phyloP scores from a whole-genome alignment of 352 stramenopile species.

The Pythium oligandrum region DNA sequence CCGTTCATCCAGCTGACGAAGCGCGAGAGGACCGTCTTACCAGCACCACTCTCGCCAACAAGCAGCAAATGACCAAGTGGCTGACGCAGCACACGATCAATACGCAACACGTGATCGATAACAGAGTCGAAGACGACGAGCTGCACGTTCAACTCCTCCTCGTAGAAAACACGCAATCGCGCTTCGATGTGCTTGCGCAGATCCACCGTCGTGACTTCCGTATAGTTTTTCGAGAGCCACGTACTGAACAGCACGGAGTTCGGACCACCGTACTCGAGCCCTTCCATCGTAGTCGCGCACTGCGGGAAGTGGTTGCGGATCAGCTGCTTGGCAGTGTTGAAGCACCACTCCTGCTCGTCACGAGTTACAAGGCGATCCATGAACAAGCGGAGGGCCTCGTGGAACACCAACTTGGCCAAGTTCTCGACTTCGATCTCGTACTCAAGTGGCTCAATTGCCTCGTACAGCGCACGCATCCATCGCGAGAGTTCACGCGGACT shows the following conservation, averaged over 20 bases:
- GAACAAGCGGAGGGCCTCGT: constrained; percentile 99
- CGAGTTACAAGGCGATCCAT: constrained; percentile 97
- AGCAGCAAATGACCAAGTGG: constrained; percentile 98
- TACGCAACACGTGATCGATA: constrained; percentile 98
- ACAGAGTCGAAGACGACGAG: constrained; percentile 99
- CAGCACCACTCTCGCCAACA: constrained; percentile 97
- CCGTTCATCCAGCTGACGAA: constrained; percentile 99
- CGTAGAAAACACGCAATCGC: constrained; percentile 98
- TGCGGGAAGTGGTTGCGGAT: constrained; percentile 81
- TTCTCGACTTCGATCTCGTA: constrained; percentile 94
- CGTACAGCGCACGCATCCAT: constrained; percentile 99
- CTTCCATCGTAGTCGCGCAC: constrained; percentile 64
- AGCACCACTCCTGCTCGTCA: constrained; percentile 97
- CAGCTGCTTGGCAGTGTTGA: constrained; percentile 81
- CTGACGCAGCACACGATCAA: constrained; percentile 97
- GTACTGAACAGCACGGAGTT: constrained; percentile 97
- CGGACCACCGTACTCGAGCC: constrained; percentile 69
- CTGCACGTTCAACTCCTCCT: constrained; percentile 99
- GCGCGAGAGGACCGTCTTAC: constrained; percentile 98
- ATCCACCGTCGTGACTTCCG: constrained; percentile 88
- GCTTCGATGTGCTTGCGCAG: constrained; percentile 96
- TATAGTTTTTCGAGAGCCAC: constrained; percentile 98
- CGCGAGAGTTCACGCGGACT: constrained; percentile 98
- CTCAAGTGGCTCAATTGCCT: constrained; percentile 95
- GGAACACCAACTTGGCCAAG: constrained; percentile 96